Percentiles rank a stretch among this genome's conserved stretches.
phyloP scores from a whole-genome alignment of 768 basidiomycete genomes.

The Pholiota microspora region DNA sequence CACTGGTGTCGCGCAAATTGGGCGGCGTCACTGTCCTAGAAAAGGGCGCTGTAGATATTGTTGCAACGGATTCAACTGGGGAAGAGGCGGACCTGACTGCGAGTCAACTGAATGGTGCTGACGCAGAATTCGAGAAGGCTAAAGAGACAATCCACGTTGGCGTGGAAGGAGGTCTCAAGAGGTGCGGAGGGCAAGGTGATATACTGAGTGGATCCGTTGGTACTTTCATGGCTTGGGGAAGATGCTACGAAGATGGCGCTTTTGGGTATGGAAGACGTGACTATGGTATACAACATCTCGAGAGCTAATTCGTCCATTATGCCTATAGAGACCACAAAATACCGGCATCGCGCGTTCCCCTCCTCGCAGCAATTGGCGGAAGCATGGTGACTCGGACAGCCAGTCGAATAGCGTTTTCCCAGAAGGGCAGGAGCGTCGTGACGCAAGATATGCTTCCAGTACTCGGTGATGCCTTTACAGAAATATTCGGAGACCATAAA shows the following conservation, averaged over 20 bases:
- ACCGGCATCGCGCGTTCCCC: conserved; percentile 65
- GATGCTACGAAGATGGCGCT: conserved; percentile 83
- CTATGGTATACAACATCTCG: not conserved
- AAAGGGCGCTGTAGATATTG: conserved; percentile 82
- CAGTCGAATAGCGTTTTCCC: conserved; percentile 72
- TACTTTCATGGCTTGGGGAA: conserved; percentile 92
- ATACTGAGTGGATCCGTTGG: conserved; percentile 87
- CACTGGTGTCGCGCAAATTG: conserved; percentile 65
- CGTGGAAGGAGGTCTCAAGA: conserved; percentile 77
- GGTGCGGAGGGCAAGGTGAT: conserved; percentile 97
- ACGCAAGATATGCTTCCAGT: conserved; percentile 76
- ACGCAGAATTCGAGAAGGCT: conserved; percentile 49
- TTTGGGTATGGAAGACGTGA: conserved; percentile 56
- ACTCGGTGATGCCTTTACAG: conserved; percentile 66
- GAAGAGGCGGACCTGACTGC: conserved; percentile 43
- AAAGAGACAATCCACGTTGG: conserved; percentile 66
- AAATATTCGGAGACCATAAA: conserved; percentile 57
- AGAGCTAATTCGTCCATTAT: not conserved
- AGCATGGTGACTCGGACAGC: conserved; percentile 87
- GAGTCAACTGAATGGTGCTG: conserved; percentile 40
- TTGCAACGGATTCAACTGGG: conserved; percentile 73
- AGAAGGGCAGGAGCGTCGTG: conserved; percentile 77
- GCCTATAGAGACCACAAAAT: conserved; percentile 48
- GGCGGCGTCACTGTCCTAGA: conserved; percentile 90
- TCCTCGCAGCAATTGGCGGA: conserved; percentile 83